Conservation (phyloP, 2,329 filamentous ascomycete species). For the Diaporthe batatas region DNA sequence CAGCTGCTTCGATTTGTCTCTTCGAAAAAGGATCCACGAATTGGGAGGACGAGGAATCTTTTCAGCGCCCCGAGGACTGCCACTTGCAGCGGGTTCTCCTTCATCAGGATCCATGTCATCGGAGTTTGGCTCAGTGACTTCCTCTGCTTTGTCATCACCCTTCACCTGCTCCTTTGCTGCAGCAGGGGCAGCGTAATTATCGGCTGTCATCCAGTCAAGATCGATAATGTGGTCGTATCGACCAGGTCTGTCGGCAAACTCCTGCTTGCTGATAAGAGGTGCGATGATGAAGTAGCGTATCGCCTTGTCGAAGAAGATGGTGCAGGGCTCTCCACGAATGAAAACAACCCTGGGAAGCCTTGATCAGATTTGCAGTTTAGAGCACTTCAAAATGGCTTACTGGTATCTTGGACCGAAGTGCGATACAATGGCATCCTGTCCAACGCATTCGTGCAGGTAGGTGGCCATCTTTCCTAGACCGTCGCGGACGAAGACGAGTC, state of each 20-base stretch:
- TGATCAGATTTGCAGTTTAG: not conserved
- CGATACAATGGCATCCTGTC: not conserved
- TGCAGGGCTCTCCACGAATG: slow-evolving; percentile 20
- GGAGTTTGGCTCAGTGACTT: not conserved
- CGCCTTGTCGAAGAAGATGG: slow-evolving; percentile 11
- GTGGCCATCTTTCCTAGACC: not conserved
- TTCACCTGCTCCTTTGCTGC: not conserved
- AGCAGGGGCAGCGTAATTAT: no score
- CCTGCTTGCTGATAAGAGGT: not conserved
- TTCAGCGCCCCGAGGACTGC: not conserved
- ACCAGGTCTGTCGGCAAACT: not conserved
- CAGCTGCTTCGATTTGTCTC: slow-evolving; percentile 34
- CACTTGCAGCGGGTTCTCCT: not conserved
- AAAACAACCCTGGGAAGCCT: not conserved
- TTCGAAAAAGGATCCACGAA: slow-evolving; percentile 42
- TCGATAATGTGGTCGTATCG: slow-evolving; percentile 24
- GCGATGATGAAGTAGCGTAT: not conserved
- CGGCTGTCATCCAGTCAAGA: not conserved
- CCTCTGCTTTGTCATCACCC: not conserved
- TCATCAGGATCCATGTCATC: not conserved
- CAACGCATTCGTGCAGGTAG: slow-evolving; percentile 10
- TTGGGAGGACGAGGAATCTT: slow-evolving; percentile 44
- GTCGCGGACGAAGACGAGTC: slow-evolving; percentile 21
- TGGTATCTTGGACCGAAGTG: slow-evolving; percentile 16
- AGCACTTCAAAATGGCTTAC: not conserved